A percentile compares a stretch with the other conserved stretches of the same genome.
Conservation (phyloP, 169 alveolate genomes). For the Eimeria sp. region DNA sequence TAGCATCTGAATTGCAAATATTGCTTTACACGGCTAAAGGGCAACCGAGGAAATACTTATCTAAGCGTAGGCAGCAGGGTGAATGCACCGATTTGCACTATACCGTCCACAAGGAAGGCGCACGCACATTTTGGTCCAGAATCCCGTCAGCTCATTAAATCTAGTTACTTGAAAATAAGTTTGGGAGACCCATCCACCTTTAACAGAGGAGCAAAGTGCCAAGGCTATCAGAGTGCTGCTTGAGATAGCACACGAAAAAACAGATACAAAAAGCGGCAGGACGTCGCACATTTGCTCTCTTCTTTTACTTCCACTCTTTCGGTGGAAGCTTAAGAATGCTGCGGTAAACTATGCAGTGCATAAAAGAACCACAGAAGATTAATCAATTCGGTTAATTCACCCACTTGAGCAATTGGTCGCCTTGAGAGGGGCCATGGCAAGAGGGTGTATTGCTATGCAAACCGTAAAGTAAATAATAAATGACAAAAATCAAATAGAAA, state of each 20-base stretch:
- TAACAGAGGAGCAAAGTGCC: neutral
- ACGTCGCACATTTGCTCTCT: neutral
- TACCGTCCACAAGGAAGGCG: neutral
- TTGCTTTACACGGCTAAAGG: neutral
- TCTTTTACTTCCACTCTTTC: neutral
- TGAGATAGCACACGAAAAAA: neutral
- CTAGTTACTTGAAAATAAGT: neutral
- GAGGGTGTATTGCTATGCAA: neutral
- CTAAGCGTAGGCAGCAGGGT: neutral
- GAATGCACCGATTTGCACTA: neutral
- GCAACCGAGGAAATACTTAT: neutral
- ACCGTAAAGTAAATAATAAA: neutral
- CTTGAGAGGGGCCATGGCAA: neutral
- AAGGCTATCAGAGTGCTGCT: neutral
- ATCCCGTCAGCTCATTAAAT: neutral
- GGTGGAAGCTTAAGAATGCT: neutral
- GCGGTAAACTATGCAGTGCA: neutral
- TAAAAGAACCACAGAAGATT: neutral
- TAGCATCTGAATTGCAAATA: neutral
- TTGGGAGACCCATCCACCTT: neutral
- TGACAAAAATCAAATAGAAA: neutral
- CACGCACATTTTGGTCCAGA: neutral
- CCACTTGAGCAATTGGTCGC: neutral
- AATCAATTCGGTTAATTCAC: no score
- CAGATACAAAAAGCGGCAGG: neutral